Evolutionary conservation across 2,329 filamentous ascomycete species (phyloP), one percentile per base, ranked within the genome.

Genomic region (Trichoderma breve): DNA sequence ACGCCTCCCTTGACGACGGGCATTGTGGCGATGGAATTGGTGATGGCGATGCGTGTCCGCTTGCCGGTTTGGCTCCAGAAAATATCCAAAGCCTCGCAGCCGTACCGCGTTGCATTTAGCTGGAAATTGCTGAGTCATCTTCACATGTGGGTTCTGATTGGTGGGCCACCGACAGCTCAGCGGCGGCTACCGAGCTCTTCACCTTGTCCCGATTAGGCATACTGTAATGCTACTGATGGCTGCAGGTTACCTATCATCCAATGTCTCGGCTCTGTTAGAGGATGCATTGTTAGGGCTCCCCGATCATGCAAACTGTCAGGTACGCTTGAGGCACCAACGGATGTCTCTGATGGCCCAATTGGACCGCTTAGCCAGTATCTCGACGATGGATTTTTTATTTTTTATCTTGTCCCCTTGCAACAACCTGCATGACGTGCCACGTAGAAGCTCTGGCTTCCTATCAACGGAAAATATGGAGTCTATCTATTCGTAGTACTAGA

Each of bases 1-100:
- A 92, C 90, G 77, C 90, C 90, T 84, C 90, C 90, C 80, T 92
- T 92, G 81, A 92, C 90, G 81, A 92, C 90, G 75, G 90, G 89
- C 90, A 92, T 92, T 78, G 77, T 80, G 79, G 76, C 76, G 72
- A 64, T 72, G 70, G 57, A 64, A 69, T 53, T 60, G 53, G 51
- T 9, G 61, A 55, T 68, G 69, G 63, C 30, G 61, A 72, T 69
- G 71, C 70, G 51, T 68, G 68, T n/a, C 57, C 24, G 24, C 30
- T 34, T 21, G 58, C 55, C 58, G 36, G 6, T 34, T 51, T 61
- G 7, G 11, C 70, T 76, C 71, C 69, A 72, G 76, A 79, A 79
- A 79, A 79, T 79, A 78, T 79, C 68, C 30, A 43, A 62, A 63
- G 68, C 69, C 63, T 68, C 67, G 75, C 69, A 72, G 70, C 67